Base-by-base conservation (phyloP, 2,329 filamentous ascomycete genomes). In the Scedosporium aurantiacum region DNA sequence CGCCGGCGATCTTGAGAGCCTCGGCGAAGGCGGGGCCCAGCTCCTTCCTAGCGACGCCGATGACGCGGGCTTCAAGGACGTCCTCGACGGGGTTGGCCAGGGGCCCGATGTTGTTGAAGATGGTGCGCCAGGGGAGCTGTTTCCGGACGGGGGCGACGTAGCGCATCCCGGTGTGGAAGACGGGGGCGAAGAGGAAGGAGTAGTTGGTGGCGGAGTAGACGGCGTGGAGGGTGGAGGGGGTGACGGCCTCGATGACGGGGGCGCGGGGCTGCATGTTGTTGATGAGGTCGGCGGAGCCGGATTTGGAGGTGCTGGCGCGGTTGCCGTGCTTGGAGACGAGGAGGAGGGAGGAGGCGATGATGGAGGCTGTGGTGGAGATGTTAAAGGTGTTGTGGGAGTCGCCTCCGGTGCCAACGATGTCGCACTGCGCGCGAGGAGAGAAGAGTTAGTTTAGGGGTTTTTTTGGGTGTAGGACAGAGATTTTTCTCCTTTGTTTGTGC, bases 351-450 rank as follows among this genome's bases (percentile, higher is more conserved):
- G 91, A 95, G 56, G 90, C 91, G 57, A 99, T 79, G 70, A 99
- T 97, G 18, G 91, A 96, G 2, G 94, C 85, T 5, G 94, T 96
- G 4, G 94, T 99, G 67, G 89, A 94, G 72, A 99, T 93, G 74
- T 99, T 99, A 84, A 96, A 99, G 40, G 94, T 99, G 74, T 96
- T 91, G 80, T 97, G 92, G 21, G 89, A 88, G 77, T 99, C 94
- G 70, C 94, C 94, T 66, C 94, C 94, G 6, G 94, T 99, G 67
- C 94, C 94, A 63, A 99, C 94, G 72, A 99, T 97, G 73, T 99
- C 94, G 72, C 92, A 86, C 78, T 85, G 52, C 5, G 5, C 16
- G 4, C 2, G 18, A 7, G n/a, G 55, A 40, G 60, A 61, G 37
- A 40, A 6, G 21, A 43, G 62, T 63, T 63, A 63, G 61, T 27